These are phyloP conservation scores for Capronia epimyces DNA, from an alignment of 2,329 filamentous ascomycete genomes.

Conservation along the genomic window DNA sequence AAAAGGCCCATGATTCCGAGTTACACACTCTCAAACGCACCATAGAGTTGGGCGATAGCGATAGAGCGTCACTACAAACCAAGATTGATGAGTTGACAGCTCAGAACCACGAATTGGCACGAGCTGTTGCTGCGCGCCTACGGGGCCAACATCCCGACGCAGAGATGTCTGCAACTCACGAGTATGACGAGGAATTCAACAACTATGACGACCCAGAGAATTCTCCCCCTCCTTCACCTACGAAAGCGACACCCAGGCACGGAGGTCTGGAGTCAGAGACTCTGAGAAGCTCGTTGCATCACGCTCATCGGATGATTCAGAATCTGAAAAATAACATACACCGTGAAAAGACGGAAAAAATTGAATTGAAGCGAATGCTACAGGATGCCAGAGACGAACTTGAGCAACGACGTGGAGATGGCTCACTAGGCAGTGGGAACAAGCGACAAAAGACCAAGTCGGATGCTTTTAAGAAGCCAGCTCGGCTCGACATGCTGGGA, in stretches of 20 bases:
- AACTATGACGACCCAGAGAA: slow-evolving; percentile 77
- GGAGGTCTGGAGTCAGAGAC: slow-evolving; percentile 90
- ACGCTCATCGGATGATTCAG: slow-evolving; percentile 94
- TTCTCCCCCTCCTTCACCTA: slow-evolving; percentile 82
- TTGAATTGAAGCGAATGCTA: slow-evolving; percentile 89
- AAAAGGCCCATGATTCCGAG: slow-evolving; percentile 86
- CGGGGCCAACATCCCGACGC: slow-evolving; percentile 55
- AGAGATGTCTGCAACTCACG: slow-evolving; percentile 44
- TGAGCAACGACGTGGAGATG: slow-evolving; percentile 58
- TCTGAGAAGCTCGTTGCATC: slow-evolving; percentile 84
- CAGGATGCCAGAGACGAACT: slow-evolving; percentile 93
- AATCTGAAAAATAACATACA: slow-evolving; percentile 92
- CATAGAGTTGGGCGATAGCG: slow-evolving; percentile 69
- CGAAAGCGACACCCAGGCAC: slow-evolving; percentile 86
- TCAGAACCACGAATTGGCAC: slow-evolving; percentile 88
- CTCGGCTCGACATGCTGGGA: slow-evolving; percentile 67
- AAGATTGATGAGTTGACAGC: slow-evolving; percentile 81
- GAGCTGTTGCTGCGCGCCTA: slow-evolving; percentile 70
- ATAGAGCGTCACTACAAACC: slow-evolving; percentile 70
- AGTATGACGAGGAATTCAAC: slow-evolving; percentile 54
- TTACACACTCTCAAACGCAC: slow-evolving; percentile 76
- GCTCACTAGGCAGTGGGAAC: slow-evolving; percentile 39
- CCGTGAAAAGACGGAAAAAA: slow-evolving; percentile 96
- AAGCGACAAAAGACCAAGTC: slow-evolving; percentile 59
- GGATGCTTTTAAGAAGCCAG: slow-evolving; percentile 70